phyloP scores from a whole-genome alignment of 2,329 filamentous ascomycete genomes.

The Pseudopithomyces chartarum region DNA sequence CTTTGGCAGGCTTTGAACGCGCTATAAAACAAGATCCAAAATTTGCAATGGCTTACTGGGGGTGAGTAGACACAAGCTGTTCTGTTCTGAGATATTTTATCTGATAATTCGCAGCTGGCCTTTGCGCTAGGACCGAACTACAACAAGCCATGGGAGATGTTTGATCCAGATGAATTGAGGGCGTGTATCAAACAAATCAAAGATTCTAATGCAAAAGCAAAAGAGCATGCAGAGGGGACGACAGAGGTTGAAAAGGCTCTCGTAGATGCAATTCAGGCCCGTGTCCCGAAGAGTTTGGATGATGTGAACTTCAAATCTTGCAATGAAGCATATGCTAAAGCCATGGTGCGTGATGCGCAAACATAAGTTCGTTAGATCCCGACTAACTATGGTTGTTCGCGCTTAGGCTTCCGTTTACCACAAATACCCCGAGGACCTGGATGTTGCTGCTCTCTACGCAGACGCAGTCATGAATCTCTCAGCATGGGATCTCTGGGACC shows the following conservation, averaged over 20 bases:
- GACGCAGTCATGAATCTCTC: conserved; percentile 70
- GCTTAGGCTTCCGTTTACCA: conserved; percentile 51
- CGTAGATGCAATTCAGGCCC: conserved; percentile 60
- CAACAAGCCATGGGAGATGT: conserved; percentile 78
- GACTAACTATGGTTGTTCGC: no score
- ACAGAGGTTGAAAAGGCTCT: conserved; percentile 65
- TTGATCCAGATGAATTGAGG: conserved; percentile 65
- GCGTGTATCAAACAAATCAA: conserved; percentile 56
- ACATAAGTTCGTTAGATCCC: no score
- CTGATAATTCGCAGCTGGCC: conserved; percentile 54
- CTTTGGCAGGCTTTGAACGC: conserved; percentile 55
- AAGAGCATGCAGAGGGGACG: conserved; percentile 40
- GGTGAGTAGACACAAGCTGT: conserved; percentile 36
- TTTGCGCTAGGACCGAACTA: conserved; percentile 77
- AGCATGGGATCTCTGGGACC: conserved; percentile 69
- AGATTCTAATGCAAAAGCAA: conserved; percentile 53
- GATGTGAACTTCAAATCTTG: conserved; percentile 56
- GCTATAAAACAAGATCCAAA: conserved; percentile 60
- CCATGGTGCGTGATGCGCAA: conserved; percentile 52
- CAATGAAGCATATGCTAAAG: conserved; percentile 65
- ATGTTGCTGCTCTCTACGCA: conserved; percentile 67
- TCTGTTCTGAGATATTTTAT: neutral
- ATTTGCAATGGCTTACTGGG: conserved; percentile 72
- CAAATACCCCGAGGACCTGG: conserved; percentile 61
- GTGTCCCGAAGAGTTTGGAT: conserved; percentile 50